Conservation (phyloP, 805 yeast genomes). For the Saturnispora mendoncae region DNA sequence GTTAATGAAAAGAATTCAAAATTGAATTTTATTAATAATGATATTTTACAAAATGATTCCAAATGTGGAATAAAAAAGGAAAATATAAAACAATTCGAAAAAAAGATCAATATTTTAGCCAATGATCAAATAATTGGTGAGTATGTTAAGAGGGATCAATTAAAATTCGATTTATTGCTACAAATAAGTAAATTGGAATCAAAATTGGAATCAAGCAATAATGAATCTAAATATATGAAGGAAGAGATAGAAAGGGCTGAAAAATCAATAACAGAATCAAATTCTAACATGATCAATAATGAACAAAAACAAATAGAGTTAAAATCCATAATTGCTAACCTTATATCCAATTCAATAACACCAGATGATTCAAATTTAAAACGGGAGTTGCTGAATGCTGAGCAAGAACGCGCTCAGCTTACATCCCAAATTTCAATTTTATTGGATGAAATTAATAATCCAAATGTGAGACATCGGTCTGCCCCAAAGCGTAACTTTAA, state of each 20-base stretch:
- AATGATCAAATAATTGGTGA: conserved; percentile 13
- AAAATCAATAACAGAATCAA: conserved; percentile 39
- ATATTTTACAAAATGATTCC: conserved; percentile 12
- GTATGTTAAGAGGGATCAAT: conserved; percentile 32
- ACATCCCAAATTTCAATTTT: not conserved
- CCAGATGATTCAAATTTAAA: not conserved
- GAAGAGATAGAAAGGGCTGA: conserved; percentile 49
- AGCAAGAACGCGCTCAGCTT: conserved; percentile 1
- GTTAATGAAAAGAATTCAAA: conserved; percentile 32
- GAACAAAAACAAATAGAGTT: conserved; percentile 11
- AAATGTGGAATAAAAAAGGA: conserved; percentile 11
- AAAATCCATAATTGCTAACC: conserved; percentile 9
- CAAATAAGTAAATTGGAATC: conserved; percentile 36
- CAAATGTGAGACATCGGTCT: conserved; percentile 8
- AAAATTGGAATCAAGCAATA: conserved; percentile 37
- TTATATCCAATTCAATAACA: conserved; percentile 10
- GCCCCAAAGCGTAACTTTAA: conserved; percentile 8
- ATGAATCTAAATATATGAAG: conserved; percentile 58
- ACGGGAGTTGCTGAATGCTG: not conserved
- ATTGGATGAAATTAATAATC: conserved; percentile 7
- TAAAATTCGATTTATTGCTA: conserved; percentile 38
- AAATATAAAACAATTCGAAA: conserved; percentile 11
- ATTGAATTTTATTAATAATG: conserved; percentile 21
- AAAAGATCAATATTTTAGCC: not conserved
- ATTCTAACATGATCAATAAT: conserved; percentile 22